Evolutionary conservation across 2,329 filamentous ascomycete genomes (phyloP).

Genomic region (Ophiostoma sp.): DNA sequence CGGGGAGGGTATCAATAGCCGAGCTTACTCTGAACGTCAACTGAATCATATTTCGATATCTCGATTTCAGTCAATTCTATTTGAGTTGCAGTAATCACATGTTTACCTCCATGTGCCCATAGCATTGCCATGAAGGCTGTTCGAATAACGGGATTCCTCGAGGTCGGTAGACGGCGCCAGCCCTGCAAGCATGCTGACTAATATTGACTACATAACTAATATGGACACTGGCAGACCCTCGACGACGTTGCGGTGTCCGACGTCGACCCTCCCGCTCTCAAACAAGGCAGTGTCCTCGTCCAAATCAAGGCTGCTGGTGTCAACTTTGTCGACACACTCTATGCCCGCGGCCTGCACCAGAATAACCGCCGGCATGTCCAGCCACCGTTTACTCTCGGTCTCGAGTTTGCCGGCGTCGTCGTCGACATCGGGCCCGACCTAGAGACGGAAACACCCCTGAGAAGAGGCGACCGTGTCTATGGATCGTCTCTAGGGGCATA

Average conservation of each 20-base stretch:
- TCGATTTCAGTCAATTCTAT: neutral
- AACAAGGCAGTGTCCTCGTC: neutral
- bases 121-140: neutral
- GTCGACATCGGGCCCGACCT: conserved; percentile 34
- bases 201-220: neutral
- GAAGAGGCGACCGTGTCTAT: neutral
- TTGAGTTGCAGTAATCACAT: neutral
- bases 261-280: neutral
- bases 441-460: conserved; percentile 33
- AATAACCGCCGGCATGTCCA: conserved; percentile 53
- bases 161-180: neutral
- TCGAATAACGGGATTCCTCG: neutral
- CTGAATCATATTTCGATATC: neutral
- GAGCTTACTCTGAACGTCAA: neutral
- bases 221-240: neutral
- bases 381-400: conserved; percentile 55
- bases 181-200: neutral
- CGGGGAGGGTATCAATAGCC: conserved; percentile 18
- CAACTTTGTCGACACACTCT: conserved; percentile 58
- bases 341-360: conserved; percentile 54
- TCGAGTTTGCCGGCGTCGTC: conserved; percentile 56
- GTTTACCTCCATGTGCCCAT: neutral
- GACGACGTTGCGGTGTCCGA: neutral
- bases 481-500: neutral
- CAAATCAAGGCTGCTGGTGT: conserved; percentile 50